Evolutionary conservation across 2,329 filamentous ascomycete species (phyloP).

Genomic region (Didymella keratinophila): DNA sequence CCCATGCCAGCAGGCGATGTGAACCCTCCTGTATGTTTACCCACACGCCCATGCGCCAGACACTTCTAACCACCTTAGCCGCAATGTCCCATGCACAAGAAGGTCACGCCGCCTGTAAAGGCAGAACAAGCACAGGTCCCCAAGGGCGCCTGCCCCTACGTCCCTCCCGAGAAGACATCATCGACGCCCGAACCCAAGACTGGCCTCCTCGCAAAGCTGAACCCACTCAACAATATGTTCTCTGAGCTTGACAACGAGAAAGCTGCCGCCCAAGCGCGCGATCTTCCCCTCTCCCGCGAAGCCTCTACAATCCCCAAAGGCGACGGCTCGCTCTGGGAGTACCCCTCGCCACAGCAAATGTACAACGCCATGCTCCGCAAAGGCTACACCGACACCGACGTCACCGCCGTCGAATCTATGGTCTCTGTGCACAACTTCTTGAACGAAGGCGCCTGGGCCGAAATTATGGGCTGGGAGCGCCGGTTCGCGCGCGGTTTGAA

Average conservation of each 20-base stretch:
- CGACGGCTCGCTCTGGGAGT: constrained; percentile 86
- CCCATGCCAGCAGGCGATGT: constrained; percentile 57
- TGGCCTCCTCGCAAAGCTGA: constrained; percentile 70
- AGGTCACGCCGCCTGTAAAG: constrained; percentile 36
- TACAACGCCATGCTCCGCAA: constrained; percentile 98
- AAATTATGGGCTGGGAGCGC: constrained; percentile 93
- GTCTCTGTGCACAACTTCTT: constrained; percentile 97
- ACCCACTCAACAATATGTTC: constrained; percentile 96
- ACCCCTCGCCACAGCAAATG: constrained; percentile 98
- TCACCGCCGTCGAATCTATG: constrained; percentile 94
- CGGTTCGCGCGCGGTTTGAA: constrained; percentile 78
- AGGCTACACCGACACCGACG: constrained; percentile 92
- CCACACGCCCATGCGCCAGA: constrained; percentile 13
- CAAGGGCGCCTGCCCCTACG: constrained; percentile 60
- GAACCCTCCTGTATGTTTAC: constrained; percentile 62
- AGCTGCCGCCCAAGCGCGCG: constrained; percentile 73
- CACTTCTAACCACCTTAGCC: constrained; percentile 57
- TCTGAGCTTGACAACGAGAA: constrained; percentile 80
- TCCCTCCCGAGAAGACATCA: constrained; percentile 49
- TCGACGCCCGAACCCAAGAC: constrained; percentile 44
- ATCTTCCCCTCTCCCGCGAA: constrained; percentile 82
- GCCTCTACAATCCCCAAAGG: constrained; percentile 90
- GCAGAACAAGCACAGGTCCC: constrained; percentile 30
- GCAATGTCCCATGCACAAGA: constrained; percentile 74
- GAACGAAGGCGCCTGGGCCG: constrained; percentile 95